Evolutionary conservation across 148 eudicot species (phyloP), one percentile per base, ranked within the genome.

Genomic region (Camellia lanceoleosa): DNA sequence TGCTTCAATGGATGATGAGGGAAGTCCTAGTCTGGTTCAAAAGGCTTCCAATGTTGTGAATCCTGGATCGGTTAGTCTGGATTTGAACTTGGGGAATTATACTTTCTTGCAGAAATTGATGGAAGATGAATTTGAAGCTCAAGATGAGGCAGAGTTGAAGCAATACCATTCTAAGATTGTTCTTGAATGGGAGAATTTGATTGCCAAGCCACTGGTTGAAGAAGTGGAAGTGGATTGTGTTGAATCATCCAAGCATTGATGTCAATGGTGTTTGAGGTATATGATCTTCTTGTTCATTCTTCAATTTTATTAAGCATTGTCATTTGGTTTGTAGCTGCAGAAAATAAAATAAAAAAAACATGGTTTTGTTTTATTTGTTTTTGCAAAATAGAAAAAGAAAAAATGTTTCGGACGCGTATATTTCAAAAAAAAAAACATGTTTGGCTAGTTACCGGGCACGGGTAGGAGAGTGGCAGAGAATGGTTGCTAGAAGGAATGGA

Each of bases 21-120:
- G 82, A 49, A 77, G 74, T 68, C 75, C 80, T 5, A 54, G 13
- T 20, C 56, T 71, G 77, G 85, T 84, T 3, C 86, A 76, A 12
- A 83, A 68, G 68, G 84, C 83, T 30, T 30, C 38, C 1, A 79
- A 83, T 69, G 77, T 54, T 71, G 63, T 66, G 5, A 47, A 55
- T 47, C 76, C 88, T 0, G 87, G 77, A 74, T 84, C 76, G 3
- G 77, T 71, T n/a, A 80, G 83, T 79, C n/a, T 78, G 0, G 91
- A 86, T 12, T 67, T 82, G 10, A 77, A 78, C 12, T 77, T 89
- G 1, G 91, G 86, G 68, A 88, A 78, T 76, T 87, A 82, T 59
- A 72, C 91, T 18, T 55, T 92, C 82, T 92, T 93, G 95, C 93
- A 91, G 79, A 92, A 90, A 77, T 74, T 94, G 41, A 72, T 92